Evolutionary conservation across 2,329 filamentous ascomycete genomes (phyloP).

Genomic region (Neurospora crassa): DNA sequence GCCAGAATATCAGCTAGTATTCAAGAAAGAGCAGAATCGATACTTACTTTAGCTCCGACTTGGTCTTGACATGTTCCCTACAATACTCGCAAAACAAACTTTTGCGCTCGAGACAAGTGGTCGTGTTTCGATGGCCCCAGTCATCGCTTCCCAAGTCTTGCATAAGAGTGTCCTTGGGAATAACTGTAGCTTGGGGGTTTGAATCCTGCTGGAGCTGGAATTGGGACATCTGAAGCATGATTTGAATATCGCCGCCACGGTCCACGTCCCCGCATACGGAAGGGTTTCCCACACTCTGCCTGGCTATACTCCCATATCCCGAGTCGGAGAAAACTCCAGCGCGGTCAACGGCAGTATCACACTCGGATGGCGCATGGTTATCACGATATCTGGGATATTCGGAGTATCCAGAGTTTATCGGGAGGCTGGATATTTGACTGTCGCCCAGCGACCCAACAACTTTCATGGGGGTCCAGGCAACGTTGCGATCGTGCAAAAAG

Average conservation of each 20-base stretch:
- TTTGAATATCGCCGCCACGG: constrained; percentile 28
- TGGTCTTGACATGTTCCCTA: constrained; percentile 34
- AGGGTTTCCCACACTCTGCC: constrained; percentile 32
- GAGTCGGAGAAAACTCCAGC: constrained; percentile 31
- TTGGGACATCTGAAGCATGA: constrained; percentile 26
- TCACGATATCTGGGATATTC: neutral
- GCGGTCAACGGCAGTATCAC: constrained; percentile 22
- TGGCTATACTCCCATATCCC: constrained; percentile 34
- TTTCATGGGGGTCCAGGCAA: neutral
- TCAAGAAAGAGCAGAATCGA: neutral
- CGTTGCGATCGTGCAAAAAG: neutral
- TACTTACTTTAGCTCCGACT: constrained; percentile 46
- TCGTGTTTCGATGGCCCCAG: constrained; percentile 4
- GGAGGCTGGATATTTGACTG: neutral
- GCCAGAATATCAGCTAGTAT: constrained; percentile 16
- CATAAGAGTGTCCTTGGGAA: constrained; percentile 1
- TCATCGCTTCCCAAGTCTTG: neutral
- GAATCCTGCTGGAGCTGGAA: constrained; percentile 16
- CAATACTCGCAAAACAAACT: constrained; percentile 24
- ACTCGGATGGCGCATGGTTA: constrained; percentile 26
- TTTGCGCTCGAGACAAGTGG: constrained; percentile 1
- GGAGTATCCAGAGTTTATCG: neutral
- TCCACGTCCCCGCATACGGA: constrained; percentile 36
- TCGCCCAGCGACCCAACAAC: neutral
- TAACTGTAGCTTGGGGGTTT: constrained; percentile 2